phyloP scores from a whole-genome alignment of 208 protist species.

The Trypanosoma boissoni region DNA sequence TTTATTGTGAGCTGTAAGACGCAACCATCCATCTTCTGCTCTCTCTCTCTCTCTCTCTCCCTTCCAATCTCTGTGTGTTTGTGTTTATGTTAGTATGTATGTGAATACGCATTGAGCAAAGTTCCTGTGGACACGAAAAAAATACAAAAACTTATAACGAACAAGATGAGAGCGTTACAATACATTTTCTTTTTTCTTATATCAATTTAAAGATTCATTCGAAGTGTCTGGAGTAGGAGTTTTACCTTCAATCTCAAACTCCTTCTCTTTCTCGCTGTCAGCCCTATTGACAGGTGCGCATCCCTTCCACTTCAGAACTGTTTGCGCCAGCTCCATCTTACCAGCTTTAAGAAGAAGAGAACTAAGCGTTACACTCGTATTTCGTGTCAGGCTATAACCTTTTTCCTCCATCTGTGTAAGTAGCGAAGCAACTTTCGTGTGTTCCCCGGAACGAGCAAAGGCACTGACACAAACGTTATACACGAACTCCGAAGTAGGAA shows the following conservation, averaged over 20 bases:
- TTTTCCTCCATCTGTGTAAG: constrained; percentile 79
- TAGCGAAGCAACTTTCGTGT: constrained; percentile 76
- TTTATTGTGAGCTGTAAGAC: too few relatives aligned
- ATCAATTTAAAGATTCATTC: not conserved
- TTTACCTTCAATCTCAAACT: not conserved
- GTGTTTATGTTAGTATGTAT: too few relatives aligned
- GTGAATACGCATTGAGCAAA: too few relatives aligned
- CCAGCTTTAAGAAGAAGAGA: constrained; percentile 87
- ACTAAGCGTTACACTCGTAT: constrained; percentile 85
- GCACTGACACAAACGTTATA: constrained; percentile 86
- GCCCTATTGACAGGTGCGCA: not conserved
- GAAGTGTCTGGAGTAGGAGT: not conserved
- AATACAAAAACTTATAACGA: too few relatives aligned
- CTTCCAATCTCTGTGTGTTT: too few relatives aligned
- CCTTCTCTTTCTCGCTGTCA: constrained; percentile 16
- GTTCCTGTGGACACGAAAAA: too few relatives aligned
- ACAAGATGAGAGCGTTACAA: too few relatives aligned
- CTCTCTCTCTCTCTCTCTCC: too few relatives aligned
- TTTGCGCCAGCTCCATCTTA: constrained; percentile 83
- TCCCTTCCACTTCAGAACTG: constrained; percentile 84
- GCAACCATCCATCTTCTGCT: too few relatives aligned
- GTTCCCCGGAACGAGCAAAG: constrained; percentile 84
- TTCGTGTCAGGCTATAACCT: constrained; percentile 62
- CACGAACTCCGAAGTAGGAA: constrained; percentile 67
- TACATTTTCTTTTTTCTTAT: too few relatives aligned